Percentiles rank a stretch among this genome's conserved stretches.
phyloP scores from a whole-genome alignment of 176 grass and related monocot species.

The Lolium perenne region DNA sequence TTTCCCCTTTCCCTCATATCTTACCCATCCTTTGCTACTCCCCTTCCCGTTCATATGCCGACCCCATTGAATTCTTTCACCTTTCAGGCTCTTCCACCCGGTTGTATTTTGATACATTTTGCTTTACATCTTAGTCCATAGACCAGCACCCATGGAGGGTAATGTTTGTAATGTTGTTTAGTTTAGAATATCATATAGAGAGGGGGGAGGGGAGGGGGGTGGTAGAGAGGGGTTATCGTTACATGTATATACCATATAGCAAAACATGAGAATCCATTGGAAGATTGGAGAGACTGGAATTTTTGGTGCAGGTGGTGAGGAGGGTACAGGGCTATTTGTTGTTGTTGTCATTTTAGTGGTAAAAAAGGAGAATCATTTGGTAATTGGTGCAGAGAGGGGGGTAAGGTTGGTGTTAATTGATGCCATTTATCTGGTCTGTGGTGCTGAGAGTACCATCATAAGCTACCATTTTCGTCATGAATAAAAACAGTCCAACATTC shows the following conservation, averaged over 20 bases:
- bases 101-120: conserved; percentile 54
- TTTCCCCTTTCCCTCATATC: conserved; percentile 1
- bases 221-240: conserved; percentile 45
- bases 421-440: conserved; percentile 49
- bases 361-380: conserved; percentile 1
- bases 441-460: conserved; percentile 61
- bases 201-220: conserved; percentile 11
- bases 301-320: conserved; percentile 41
- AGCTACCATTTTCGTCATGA: conserved; percentile 79
- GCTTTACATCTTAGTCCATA: conserved; percentile 51
- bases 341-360: conserved; percentile 39
- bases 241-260: conserved; percentile 68
- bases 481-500: conserved; percentile 78
- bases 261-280: conserved; percentile 58
- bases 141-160: conserved; percentile 52
- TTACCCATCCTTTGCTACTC: conserved; percentile 35
- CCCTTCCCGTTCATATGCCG: conserved; percentile 45
- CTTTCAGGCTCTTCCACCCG: conserved; percentile 56
- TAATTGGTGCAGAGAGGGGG: conserved; percentile 24
- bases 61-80: conserved; percentile 54
- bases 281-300: conserved; percentile 54
- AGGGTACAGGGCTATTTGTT: conserved; percentile 45
- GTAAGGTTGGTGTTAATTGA: conserved; percentile 46
- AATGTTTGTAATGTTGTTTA: conserved; percentile 69
- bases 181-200: conserved; percentile 54